Conservation (phyloP, 2,329 filamentous ascomycete species). For the Cercospora sp. region DNA sequence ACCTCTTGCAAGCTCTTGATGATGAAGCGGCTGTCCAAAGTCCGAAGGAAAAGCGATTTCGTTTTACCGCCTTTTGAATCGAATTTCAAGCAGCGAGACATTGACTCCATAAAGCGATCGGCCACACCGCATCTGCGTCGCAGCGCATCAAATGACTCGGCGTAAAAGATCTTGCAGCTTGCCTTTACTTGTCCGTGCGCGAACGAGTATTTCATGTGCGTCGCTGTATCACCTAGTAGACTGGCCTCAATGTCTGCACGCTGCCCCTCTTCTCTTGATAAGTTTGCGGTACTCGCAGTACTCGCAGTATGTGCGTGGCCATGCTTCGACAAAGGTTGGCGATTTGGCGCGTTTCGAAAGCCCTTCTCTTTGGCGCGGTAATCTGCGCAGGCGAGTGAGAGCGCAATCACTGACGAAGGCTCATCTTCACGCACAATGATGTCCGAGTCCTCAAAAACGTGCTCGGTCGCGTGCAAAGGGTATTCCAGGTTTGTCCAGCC, state of each 20-base stretch:
- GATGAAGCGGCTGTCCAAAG: conserved; percentile 88
- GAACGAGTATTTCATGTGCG: conserved; percentile 95
- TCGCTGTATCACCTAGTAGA: conserved; percentile 79
- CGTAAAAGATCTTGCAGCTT: conserved; percentile 98
- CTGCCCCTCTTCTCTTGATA: conserved; percentile 55
- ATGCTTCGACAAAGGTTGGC: conserved; percentile 29
- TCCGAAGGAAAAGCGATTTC: conserved; percentile 96
- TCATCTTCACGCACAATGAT: conserved; percentile 97
- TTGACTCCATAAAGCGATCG: conserved; percentile 89
- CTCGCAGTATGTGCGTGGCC: conserved; percentile 33
- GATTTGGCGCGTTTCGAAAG: conserved; percentile 53
- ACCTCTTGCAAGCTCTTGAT: conserved; percentile 88
- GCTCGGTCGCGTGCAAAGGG: conserved; percentile 76
- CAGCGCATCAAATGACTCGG: conserved; percentile 94
- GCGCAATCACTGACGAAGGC: conserved; percentile 91
- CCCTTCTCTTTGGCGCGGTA: conserved; percentile 77
- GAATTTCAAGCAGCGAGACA: conserved; percentile 95
- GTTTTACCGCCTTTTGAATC: conserved; percentile 98
- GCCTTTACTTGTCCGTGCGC: conserved; percentile 90
- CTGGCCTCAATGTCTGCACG: conserved; percentile 76
- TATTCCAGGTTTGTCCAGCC: conserved; percentile 93
- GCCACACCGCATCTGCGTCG: conserved; percentile 89
- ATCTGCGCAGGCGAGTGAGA: conserved; percentile 83
- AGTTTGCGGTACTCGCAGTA: conserved; percentile 21
- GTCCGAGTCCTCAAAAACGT: conserved; percentile 95